A percentile compares a stretch with the other conserved stretches of the same genome.
Evolutionary conservation across 345 rosid species (phyloP).

Genomic region (Syzygium oleosum): DNA sequence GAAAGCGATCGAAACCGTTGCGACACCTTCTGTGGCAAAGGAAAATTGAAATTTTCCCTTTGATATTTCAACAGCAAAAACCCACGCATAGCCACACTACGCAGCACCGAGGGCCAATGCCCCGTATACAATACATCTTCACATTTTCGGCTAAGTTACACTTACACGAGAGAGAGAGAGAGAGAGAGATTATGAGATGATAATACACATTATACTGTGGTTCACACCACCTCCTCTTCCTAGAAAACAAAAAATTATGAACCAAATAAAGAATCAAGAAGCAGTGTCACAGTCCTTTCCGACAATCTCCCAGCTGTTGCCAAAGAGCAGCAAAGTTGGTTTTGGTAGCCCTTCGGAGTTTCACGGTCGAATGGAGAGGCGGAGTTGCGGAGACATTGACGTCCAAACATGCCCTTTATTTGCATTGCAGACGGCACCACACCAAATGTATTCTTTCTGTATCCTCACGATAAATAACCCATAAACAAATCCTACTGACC

Average conservation of each 20-base stretch:
- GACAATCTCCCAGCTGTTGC: background rate
- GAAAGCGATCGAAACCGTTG: background rate
- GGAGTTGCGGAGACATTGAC: background rate
- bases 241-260: background rate
- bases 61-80: background rate
- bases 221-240: background rate
- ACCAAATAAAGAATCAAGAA: constrained; percentile 6
- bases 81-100: background rate
- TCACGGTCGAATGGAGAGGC: background rate
- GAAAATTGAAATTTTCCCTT: background rate
- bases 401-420: constrained; percentile 4
- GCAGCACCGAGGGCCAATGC: background rate
- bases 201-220: background rate
- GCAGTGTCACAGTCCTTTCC: background rate
- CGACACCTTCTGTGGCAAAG: background rate
- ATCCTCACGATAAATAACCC: background rate
- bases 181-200: background rate
- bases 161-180: background rate
- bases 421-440: constrained; percentile 5
- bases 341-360: background rate
- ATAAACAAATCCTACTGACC: background rate
- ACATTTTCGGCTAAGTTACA: background rate
- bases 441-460: background rate
- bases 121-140: background rate
- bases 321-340: background rate